phyloP scores from a whole-genome alignment of 306 rosid species.

The Cucurbita pepo region DNA sequence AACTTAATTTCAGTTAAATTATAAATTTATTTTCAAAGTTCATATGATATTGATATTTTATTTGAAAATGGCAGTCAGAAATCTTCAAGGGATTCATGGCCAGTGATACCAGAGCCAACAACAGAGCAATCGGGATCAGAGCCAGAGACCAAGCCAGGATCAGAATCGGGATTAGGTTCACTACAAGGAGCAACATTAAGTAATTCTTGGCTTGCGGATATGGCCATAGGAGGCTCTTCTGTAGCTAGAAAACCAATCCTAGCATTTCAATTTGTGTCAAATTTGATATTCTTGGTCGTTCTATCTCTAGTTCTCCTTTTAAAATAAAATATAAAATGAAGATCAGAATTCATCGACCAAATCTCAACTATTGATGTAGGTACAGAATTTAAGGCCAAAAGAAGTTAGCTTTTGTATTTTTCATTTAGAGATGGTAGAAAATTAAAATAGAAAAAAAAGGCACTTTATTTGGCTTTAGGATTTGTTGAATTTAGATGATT shows the following conservation, averaged over 20 bases:
- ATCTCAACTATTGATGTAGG: neutral
- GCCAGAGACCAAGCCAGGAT: neutral
- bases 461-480: neutral
- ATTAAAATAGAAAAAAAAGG: neutral
- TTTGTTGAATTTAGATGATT: neutral
- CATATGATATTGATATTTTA: neutral
- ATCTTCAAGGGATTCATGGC: neutral
- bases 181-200: neutral
- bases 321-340: neutral
- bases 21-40: too few relatives aligned
- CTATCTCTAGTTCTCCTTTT: neutral
- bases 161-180: neutral
- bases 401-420: neutral
- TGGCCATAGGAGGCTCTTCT: neutral
- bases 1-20: too few relatives aligned
- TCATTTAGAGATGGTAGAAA: neutral
- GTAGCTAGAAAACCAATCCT: neutral
- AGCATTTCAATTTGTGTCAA: neutral
- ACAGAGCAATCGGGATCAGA: neutral
- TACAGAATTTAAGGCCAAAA: neutral
- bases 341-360: neutral
- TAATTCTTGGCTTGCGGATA: constrained; percentile 1
- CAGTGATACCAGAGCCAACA: neutral
- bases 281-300: neutral
- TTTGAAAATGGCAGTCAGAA: neutral